Base-by-base conservation (phyloP, 208 protist genomes). In the Leishmania gerbilli region DNA sequence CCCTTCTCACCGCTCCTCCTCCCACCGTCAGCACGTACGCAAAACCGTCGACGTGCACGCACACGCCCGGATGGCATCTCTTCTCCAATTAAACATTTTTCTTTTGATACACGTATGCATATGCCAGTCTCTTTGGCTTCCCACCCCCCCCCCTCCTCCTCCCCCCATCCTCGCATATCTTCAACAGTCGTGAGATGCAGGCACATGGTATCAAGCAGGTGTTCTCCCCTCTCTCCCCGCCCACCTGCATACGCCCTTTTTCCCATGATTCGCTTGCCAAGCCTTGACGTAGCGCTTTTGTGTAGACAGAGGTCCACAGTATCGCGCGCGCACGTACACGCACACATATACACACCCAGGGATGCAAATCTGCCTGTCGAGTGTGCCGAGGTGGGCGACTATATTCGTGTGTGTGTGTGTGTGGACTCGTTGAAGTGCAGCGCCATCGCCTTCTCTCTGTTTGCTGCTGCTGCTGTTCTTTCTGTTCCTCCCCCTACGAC, bases 291-390 rank as follows among this genome's bases (percentile, higher is more conserved):
- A 3, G 31, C 19, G 34, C 64, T 42, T 34, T 69, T 11, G 34
- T 69, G 64, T 69, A 65, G 60, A 69, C 34, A 69, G 34, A 69
- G 64, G n/a, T 2, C 64, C 34, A 69, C 64, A 69, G 34, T 34
- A 68, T 31, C 31, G 13, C 62, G 42, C 42, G 42, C 42, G 42
- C 42, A 42, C 42, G 42, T 42, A 42, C 42, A 42, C 42, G 42
- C 42, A 15, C 31, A 69, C 64, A 42, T 31, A 69, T 0, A 8
- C 34, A 69, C 34, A 24, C 34, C 13, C 64, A 19, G 64, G 34
- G 13, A 34, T 69, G 64, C 34, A 3, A 42, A 69, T 42, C 64
- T 69, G 8, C 4, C 58, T 27, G 31, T 42, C 4, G 8, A 69
- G 64, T 17, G 3, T 69, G 64, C 27, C 6, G 58, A 65, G 27